Base-by-base conservation (phyloP, 2,329 filamentous ascomycete species). In the Neonectria sp. region DNA sequence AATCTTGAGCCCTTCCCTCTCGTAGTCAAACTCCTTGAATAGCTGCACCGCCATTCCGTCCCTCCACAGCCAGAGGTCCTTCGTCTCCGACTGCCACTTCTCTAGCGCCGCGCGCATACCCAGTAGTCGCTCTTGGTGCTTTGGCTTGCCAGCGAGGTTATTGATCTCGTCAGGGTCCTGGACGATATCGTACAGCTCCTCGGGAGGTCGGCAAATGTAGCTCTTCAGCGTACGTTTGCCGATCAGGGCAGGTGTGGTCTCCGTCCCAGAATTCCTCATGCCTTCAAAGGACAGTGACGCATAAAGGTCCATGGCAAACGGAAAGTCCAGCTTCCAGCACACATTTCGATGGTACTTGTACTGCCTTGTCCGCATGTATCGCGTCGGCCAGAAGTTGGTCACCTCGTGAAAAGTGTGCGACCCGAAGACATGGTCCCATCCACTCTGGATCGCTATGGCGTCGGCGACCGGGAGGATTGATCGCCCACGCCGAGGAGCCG, bases 341-440 rank as follows among this genome's bases (percentile, higher is more conserved):
- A 86, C 76, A 55, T 87, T 87, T 17, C 85, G 81, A 68, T 87
- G 85, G 69, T 86, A 86, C 71, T 86, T 87, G 78, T 80, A 86
- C 6, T 75, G 73, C 0, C 70, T 72, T 3, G 75, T 80, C n/a
- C 85, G 82, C 40, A 86, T 75, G 68, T 80, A 83, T 13, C 85
- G 79, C 1, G 85, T 87, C 0, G 86, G 85, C 80, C 81, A 87
- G 75, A 86, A 87, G 68, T 86, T 86, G 6, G 79, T 81, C 2
- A 84, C 76, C 65, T 87, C 85, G 62, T 87, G 85, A 71, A 86
- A 86, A 1, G 86, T 87, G 71, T 87, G 85, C 1, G 84, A 86
- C 17, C 85, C 85, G 65, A 83, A 86, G 8, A 86, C 81, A 12
- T 82, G 78, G n/a, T 78, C 68, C 72, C 77, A 76, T 4, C 68